Evolutionary conservation across 2,329 filamentous ascomycete genomes (phyloP).

Genomic region (Fusarium sp.): DNA sequence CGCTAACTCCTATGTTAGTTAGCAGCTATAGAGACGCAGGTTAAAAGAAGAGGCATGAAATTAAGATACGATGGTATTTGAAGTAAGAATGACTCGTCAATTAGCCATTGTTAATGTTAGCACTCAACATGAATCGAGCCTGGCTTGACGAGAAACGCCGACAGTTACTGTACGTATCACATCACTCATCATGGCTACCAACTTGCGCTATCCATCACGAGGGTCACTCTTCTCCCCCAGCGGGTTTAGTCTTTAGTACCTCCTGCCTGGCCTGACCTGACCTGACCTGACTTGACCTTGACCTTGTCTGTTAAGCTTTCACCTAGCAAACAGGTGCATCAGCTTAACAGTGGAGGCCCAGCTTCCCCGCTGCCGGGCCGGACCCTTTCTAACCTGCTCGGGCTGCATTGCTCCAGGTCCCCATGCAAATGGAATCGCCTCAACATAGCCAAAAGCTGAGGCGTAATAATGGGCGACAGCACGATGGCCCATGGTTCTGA

Average conservation of each 20-base stretch:
- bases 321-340: background rate
- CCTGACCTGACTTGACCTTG: too few species aligned
- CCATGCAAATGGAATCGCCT: constrained; percentile 13
- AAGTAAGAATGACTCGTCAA: background rate
- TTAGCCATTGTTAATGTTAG: background rate
- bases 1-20: background rate
- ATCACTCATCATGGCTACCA: constrained; percentile 3
- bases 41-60: background rate
- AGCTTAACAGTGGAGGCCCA: constrained; percentile 34
- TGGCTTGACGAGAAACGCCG: constrained; percentile 18
- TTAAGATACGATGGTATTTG: background rate
- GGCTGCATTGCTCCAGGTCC: constrained; percentile 13
- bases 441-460: constrained; percentile 12
- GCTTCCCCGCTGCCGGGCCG: constrained; percentile 31
- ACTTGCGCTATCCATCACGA: constrained; percentile 35
- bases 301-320: constrained; percentile 21
- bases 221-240: constrained; percentile 10
- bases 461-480: constrained; percentile 18
- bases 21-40: background rate
- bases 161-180: constrained; percentile 4
- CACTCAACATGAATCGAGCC: constrained; percentile 14
- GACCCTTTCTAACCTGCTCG: constrained; percentile 17
- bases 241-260: constrained; percentile 12
- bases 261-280: background rate
- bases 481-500: background rate